Base-by-base conservation (phyloP, 257 asterid genomes). In the Fraxinus cuspidata region DNA sequence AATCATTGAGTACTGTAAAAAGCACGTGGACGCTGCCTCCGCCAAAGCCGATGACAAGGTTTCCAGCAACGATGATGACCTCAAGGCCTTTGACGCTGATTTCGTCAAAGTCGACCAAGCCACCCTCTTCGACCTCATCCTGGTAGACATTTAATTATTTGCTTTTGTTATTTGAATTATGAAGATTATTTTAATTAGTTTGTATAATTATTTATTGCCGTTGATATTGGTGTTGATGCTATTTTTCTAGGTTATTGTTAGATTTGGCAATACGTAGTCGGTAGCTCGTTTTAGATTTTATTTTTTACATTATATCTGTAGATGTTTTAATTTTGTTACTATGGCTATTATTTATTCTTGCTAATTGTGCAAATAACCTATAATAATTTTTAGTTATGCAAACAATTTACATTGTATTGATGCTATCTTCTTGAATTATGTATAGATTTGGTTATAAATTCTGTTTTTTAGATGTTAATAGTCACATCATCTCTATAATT, bases 61-160 rank as follows among this genome's bases (percentile, higher is more conserved):
- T 9, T 16, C 27, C 74, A 15, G 16, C 29, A 19, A n/a, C 19
- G 74, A 71, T 13, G 74, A 71, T 42, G 74, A 71, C 29, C 9
- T 71, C 29, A 71, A 71, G 56, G 29, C 16, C 3, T 71, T 71
- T 21, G 34, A 71, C 49, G 74, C 29, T 7, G 74, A 71, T 4
- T 71, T 71, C 28, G 74, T 38, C 31, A 37, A 71, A 32, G 53
- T 32, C 31, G 74, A 71, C 28, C 74, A 32, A 13, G 27, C 19
- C 8, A 71, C 31, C 18, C 74, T 71, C 19, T 71, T 71, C 29
- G 74, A 71, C 31, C 49, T 71, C 74, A 71, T 71, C 8, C 53
- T 71, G 49, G 74, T 63, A 63, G 15, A 11, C 31, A 25, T 63
- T 2, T 63, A 5, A 11, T 63, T 27, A 23, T 6, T 6, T 9